Conservation (phyloP, 2,329 filamentous ascomycete genomes). For the Elsinoe arachidis region DNA sequence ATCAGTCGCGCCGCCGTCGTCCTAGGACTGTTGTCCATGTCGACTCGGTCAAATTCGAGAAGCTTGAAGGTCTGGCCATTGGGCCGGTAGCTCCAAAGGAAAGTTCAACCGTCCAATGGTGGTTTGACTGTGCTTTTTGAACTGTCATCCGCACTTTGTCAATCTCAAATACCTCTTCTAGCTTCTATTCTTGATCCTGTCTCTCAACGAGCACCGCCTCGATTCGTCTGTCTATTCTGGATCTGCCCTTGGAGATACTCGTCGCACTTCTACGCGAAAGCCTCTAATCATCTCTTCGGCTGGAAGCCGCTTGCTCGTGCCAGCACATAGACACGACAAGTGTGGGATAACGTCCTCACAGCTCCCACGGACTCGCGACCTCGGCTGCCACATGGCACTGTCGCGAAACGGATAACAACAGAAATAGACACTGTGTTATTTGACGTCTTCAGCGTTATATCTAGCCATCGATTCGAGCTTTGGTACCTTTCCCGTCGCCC, state of each 20-base stretch:
- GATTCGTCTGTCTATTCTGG: background rate
- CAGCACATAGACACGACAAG: no score
- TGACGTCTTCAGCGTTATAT: background rate
- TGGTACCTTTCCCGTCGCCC: background rate
- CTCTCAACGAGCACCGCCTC: background rate
- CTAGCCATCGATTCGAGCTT: background rate
- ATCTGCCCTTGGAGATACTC: background rate
- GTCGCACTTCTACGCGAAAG: no score
- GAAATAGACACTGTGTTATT: background rate
- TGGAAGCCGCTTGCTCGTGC: no score
- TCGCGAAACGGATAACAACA: background rate
- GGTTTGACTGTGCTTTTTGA: constrained; percentile 1
- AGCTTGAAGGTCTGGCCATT: background rate
- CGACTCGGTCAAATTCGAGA: background rate
- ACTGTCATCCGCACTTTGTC: constrained; percentile 2
- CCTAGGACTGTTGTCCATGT: background rate
- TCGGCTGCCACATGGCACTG: background rate
- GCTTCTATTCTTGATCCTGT: background rate
- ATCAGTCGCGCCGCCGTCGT: constrained; percentile 1
- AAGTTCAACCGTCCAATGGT: constrained; percentile 3
- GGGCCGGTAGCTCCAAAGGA: background rate
- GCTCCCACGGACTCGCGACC: background rate
- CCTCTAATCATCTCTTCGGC: no score
- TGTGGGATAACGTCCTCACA: background rate
- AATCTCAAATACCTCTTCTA: background rate